Evolutionary conservation across 192 early-diverging fungal genomes (phyloP), one percentile per base, ranked within the genome.

Genomic region (Backusella macrospora): DNA sequence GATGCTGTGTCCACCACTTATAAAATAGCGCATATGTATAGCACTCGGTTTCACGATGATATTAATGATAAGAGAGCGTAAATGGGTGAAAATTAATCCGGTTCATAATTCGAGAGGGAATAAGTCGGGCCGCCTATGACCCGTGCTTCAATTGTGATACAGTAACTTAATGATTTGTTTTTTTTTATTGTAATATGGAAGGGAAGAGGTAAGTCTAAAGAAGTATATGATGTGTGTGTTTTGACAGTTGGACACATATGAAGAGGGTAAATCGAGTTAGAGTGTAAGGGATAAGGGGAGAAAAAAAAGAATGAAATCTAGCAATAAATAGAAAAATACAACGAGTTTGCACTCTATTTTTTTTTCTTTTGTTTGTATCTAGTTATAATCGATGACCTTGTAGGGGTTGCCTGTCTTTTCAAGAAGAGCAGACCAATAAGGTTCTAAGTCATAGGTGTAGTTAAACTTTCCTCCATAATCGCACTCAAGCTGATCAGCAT

Each of bases 381-480:
- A 72, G 18, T 55, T 59, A 45, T 76, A 76, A 8, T 70, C 62
- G 8, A 76, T 71, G 16, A 76, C 0, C 49, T 76, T 76, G 38
- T 76, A 66, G 2, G 75, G 75, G 2, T 69, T 62, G 16, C 76
- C 75, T 34, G 78, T 79, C 18, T 68, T 71, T 29, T 79, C 73
- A 39, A 79, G 64, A 34, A 79, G 66, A 18, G 74, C 73, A 15
- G 77, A 76, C 95, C 94, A 96, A 78, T 95, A 97, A 10, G 76
- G 73, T 6, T 84, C 81, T 68, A 90, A 87, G 65, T 90, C 78
- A 73, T 89, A 94, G 65, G 87, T 85, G 84, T 88, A 96, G n/a
- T 82, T 81, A 67, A 81, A 88, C 9, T 80, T 68, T 44, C 96
- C 96, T 44, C 93, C 93, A 83, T 87, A 96, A 43, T 90, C 88